These are phyloP conservation scores for Colletotrichum lini DNA, from an alignment of 2,329 filamentous ascomycete species.

Conservation along the genomic window DNA sequence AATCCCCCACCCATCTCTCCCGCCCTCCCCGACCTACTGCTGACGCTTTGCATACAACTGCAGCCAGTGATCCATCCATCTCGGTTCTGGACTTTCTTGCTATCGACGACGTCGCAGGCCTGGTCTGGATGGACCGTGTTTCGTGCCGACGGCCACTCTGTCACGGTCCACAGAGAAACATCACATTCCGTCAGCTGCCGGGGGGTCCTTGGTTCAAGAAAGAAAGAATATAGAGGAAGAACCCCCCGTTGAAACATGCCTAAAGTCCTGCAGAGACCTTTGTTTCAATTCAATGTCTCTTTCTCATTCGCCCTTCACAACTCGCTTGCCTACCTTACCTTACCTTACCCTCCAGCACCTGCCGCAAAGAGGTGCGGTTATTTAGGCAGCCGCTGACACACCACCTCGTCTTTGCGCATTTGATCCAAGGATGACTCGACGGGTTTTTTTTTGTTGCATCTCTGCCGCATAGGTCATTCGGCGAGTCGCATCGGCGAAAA, in stretches of 20 bases:
- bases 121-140: background rate
- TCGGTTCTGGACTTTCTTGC: background rate
- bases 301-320: background rate
- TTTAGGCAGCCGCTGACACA: conserved; percentile 39
- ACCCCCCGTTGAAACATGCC: background rate
- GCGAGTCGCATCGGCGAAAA: background rate
- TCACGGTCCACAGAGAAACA: background rate
- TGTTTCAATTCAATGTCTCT: background rate
- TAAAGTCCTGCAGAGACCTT: background rate
- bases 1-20: conserved; percentile 1
- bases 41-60: conserved; percentile 9
- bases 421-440: background rate
- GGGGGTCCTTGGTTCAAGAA: background rate
- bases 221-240: too few species aligned
- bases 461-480: background rate
- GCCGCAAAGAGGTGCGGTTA: conserved; percentile 3
- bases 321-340: background rate
- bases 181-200: background rate
- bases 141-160: background rate
- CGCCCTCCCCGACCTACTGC: background rate
- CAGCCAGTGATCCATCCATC: background rate
- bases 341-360: conserved; percentile 30
- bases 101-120: background rate
- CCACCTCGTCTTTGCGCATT: conserved; percentile 19
- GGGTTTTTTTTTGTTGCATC: background rate